Conservation (phyloP, 768 basidiomycete species). For the Macrolepiota albuminosa region DNA sequence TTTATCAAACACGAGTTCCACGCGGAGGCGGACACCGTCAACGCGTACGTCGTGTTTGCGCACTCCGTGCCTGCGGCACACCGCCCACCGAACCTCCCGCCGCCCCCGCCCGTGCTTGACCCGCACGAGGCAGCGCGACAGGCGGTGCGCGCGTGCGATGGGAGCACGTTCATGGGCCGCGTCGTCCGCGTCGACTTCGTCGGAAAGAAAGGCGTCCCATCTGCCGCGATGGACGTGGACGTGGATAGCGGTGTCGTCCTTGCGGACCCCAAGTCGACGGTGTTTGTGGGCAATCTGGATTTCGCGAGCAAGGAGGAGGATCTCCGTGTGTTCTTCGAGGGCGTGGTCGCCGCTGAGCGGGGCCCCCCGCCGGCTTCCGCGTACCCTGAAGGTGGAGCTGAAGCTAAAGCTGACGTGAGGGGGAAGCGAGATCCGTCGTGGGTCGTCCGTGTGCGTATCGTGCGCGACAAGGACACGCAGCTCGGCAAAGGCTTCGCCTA, state of each 20-base stretch:
- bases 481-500: constrained; percentile 96
- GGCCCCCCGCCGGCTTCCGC: constrained; percentile 43
- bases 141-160: constrained; percentile 59
- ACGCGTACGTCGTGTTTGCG: constrained; percentile 91
- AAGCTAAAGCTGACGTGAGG: constrained; percentile 22
- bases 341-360: constrained; percentile 61
- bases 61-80: constrained; percentile 43
- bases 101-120: constrained; percentile 44
- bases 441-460: constrained; percentile 83
- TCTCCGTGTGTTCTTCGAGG: constrained; percentile 82
- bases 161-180: constrained; percentile 68
- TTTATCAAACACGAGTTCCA: constrained; percentile 95
- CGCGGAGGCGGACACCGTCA: constrained; percentile 64
- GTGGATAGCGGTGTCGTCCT: constrained; percentile 23
- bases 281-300: constrained; percentile 93
- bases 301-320: constrained; percentile 92
- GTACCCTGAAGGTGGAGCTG: constrained; percentile 11
- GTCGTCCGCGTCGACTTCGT: constrained; percentile 78
- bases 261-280: constrained; percentile 71
- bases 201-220: constrained; percentile 21
- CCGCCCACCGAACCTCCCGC: constrained; percentile 48
- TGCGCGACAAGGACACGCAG: constrained; percentile 87
- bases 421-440: constrained; percentile 45
- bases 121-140: constrained; percentile 66
- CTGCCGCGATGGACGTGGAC: constrained; percentile 16